Conservation (phyloP, 331 rosid species). For the Dryas integrifolia region DNA sequence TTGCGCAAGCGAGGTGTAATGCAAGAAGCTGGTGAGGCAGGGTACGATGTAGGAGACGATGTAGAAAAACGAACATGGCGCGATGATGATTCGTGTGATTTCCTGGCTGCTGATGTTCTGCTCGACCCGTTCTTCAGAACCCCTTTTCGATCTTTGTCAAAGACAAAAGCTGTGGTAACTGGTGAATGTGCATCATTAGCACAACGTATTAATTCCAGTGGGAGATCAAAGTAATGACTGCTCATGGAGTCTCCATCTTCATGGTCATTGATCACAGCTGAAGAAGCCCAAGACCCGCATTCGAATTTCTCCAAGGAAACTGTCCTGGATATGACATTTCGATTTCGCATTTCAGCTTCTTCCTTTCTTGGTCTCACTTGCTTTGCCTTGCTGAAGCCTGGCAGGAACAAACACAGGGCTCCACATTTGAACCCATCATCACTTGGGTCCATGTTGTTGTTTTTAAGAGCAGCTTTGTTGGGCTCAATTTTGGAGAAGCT, state of each 20-base stretch:
- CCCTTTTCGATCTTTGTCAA: conserved; percentile 49
- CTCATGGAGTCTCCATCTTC: conserved; percentile 37
- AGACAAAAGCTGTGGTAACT: conserved; percentile 57
- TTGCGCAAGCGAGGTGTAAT: conserved; percentile 54
- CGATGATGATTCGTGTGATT: conserved; percentile 45
- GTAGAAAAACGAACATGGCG: conserved; percentile 55
- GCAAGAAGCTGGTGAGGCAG: conserved; percentile 53
- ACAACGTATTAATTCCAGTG: conserved; percentile 61
- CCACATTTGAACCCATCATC: conserved; percentile 59
- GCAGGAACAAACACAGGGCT: conserved; percentile 71
- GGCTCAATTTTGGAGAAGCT: conserved; percentile 36
- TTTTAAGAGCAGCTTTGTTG: conserved; percentile 35
- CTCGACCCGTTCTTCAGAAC: conserved; percentile 45
- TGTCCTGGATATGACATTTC: conserved; percentile 50
- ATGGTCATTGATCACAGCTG: conserved; percentile 36
- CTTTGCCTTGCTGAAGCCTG: conserved; percentile 64
- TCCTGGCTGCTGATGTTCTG: conserved; percentile 36
- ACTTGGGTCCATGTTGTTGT: conserved; percentile 21
- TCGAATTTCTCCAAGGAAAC: conserved; percentile 82
- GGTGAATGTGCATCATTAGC: conserved; percentile 57
- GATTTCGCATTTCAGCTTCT: conserved; percentile 30
- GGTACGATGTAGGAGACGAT: conserved; percentile 39
- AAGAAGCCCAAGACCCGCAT: conserved; percentile 84
- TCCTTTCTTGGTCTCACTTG: conserved; percentile 41
- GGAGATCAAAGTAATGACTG: conserved; percentile 68